phyloP scores from a whole-genome alignment of 2,329 filamentous ascomycete genomes.

The Periconia macrospinosa region DNA sequence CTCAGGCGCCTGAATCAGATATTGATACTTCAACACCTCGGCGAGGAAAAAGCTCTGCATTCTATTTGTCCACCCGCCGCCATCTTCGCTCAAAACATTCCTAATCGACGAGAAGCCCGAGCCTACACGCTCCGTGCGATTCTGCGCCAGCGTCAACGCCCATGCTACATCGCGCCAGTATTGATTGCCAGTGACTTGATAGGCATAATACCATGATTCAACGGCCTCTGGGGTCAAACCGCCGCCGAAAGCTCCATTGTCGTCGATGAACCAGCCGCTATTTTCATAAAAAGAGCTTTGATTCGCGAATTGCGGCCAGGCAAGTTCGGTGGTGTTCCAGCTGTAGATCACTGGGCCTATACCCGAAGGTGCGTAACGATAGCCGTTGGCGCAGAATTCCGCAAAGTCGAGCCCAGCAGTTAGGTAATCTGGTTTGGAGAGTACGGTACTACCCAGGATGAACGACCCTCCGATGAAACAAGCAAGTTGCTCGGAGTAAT shows the following conservation, averaged over 20 bases:
- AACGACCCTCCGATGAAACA: slow-evolving; percentile 40
- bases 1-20: slow-evolving; percentile 63
- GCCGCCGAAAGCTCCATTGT: slow-evolving; percentile 10
- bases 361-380: slow-evolving; percentile 20
- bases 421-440: slow-evolving; percentile 25
- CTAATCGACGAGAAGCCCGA: slow-evolving; percentile 66
- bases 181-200: slow-evolving; percentile 71
- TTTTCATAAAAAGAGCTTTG: slow-evolving; percentile 14
- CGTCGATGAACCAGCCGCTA: slow-evolving; percentile 18
- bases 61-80: slow-evolving; percentile 64
- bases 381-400: slow-evolving; percentile 20
- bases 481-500: slow-evolving; percentile 25
- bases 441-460: slow-evolving; percentile 33
- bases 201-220: slow-evolving; percentile 69
- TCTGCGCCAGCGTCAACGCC: slow-evolving; percentile 62
- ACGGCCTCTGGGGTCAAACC: slow-evolving; percentile 25
- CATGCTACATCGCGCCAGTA: slow-evolving; percentile 27
- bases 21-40: slow-evolving; percentile 80
- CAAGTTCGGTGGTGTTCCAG: slow-evolving; percentile 23
- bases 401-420: slow-evolving; percentile 33
- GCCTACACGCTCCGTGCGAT: slow-evolving; percentile 60
- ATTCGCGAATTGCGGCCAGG: slow-evolving; percentile 9
- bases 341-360: slow-evolving; percentile 30
- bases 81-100: slow-evolving; percentile 64
- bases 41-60: slow-evolving; percentile 85